phyloP scores from a whole-genome alignment of 345 rosid genomes.

The Eucalyptus rudis region DNA sequence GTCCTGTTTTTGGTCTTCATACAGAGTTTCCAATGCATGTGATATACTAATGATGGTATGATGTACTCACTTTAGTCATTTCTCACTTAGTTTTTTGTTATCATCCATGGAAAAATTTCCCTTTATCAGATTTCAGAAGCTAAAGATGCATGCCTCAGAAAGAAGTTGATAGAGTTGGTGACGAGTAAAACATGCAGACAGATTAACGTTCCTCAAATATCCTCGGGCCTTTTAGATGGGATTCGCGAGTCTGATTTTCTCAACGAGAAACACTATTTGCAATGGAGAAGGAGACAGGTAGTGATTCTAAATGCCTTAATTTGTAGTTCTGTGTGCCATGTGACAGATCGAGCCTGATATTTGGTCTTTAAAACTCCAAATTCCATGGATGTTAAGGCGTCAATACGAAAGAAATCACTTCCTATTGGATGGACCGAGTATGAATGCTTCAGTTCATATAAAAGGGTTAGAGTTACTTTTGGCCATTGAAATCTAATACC shows the following conservation, averaged over 20 bases:
- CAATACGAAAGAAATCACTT: not conserved
- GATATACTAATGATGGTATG: no score
- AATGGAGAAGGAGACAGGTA: slow-evolving; percentile 95
- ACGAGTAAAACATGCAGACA: slow-evolving; percentile 35
- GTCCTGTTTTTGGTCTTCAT: not conserved
- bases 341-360: not conserved
- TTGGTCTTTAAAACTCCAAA: not conserved
- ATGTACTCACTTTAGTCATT: no score
- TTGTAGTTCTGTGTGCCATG: not conserved
- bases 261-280: slow-evolving; percentile 62
- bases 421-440: not conserved
- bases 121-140: slow-evolving; percentile 74
- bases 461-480: not conserved
- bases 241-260: slow-evolving; percentile 71
- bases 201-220: slow-evolving; percentile 69
- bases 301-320: not conserved
- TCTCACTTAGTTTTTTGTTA: no score
- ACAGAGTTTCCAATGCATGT: no score
- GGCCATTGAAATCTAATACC: not conserved
- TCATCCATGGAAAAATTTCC: not conserved
- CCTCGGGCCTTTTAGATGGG: slow-evolving; percentile 75
- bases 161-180: slow-evolving; percentile 63
- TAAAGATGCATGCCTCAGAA: slow-evolving; percentile 59
- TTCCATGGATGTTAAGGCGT: not conserved
- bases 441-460: not conserved